Evolutionary conservation across 305 asterid genomes (phyloP).

Genomic region (Rubia balearica): DNA sequence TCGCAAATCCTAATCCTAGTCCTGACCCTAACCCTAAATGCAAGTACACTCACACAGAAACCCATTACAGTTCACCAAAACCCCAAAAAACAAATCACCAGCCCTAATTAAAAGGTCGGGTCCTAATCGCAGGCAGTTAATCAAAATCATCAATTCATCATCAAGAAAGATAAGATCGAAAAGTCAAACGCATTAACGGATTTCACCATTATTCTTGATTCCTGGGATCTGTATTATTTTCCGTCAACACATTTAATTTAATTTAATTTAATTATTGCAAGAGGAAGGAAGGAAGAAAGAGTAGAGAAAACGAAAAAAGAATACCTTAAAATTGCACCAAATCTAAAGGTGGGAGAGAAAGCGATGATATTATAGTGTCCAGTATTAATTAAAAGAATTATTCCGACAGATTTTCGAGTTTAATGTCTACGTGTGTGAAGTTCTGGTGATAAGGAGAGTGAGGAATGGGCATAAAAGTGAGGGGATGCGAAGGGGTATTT

Average conservation of each 20-base stretch:
- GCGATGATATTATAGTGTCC: conserved; percentile 7
- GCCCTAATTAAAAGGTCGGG: conserved; percentile 9
- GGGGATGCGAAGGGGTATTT: conserved; percentile 41
- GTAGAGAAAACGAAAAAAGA: conserved; percentile 5
- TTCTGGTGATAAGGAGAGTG: conserved; percentile 16
- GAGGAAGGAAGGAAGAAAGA: conserved; percentile 11
- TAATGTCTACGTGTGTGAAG: conserved; percentile 5
- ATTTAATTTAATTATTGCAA: conserved; percentile 7
- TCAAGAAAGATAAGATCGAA: background rate
- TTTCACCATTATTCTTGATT: background rate
- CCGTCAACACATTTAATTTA: conserved; percentile 12
- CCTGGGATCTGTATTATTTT: conserved; percentile 33
- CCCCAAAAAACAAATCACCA: background rate
- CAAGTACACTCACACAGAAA: background rate
- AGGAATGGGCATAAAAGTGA: conserved; percentile 17
- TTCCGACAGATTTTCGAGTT: conserved; percentile 3
- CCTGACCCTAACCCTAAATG: conserved; percentile 9
- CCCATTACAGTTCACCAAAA: background rate
- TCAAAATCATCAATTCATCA: conserved; percentile 5
- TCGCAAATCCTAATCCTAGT: background rate
- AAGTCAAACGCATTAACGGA: conserved; percentile 30
- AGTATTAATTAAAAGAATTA: conserved; percentile 5
- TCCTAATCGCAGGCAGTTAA: conserved; percentile 1
- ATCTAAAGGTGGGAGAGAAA: conserved; percentile 38
- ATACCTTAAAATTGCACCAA: conserved; percentile 26